Percentiles rank a stretch among this genome's conserved stretches.
Conservation (phyloP, 73 alveolate species). For the Paramecium primaurelia region DNA sequence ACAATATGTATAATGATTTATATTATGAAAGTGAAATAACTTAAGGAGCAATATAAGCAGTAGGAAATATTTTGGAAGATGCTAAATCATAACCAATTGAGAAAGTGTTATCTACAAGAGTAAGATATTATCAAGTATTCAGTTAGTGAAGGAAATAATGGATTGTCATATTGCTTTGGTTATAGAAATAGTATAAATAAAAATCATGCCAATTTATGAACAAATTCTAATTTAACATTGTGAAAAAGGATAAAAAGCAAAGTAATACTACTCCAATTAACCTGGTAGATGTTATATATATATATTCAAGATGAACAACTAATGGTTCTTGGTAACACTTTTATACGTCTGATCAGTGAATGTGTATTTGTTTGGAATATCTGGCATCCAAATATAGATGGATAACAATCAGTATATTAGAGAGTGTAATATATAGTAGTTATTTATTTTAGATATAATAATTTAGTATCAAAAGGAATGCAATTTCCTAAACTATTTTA, state of each 20-base stretch:
- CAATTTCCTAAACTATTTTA: not conserved
- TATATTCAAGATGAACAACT: not conserved
- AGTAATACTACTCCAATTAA: not conserved
- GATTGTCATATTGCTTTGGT: not conserved
- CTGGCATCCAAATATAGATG: slow-evolving; percentile 1
- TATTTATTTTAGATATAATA: not conserved
- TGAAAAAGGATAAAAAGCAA: not conserved
- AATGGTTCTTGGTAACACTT: slow-evolving; percentile 34
- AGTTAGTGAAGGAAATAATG: slow-evolving; percentile 42
- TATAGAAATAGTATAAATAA: not conserved
- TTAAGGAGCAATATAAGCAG: not conserved
- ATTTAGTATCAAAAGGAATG: not conserved
- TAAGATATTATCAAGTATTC: not conserved
- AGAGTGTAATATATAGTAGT: not conserved
- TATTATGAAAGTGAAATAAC: not conserved
- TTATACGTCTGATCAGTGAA: not conserved
- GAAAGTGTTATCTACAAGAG: not conserved
- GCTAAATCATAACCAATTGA: not conserved
- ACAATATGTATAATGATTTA: not conserved
- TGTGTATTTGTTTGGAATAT: slow-evolving; percentile 47
- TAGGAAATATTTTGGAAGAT: not conserved
- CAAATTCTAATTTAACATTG: not conserved
- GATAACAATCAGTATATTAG: not conserved
- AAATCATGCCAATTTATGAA: not conserved
- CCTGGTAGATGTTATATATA: not conserved